Evolutionary conservation across 176 grass and related monocot species (phyloP), one percentile per base, ranked within the genome.

Genomic region (Triticum timopheevii): DNA sequence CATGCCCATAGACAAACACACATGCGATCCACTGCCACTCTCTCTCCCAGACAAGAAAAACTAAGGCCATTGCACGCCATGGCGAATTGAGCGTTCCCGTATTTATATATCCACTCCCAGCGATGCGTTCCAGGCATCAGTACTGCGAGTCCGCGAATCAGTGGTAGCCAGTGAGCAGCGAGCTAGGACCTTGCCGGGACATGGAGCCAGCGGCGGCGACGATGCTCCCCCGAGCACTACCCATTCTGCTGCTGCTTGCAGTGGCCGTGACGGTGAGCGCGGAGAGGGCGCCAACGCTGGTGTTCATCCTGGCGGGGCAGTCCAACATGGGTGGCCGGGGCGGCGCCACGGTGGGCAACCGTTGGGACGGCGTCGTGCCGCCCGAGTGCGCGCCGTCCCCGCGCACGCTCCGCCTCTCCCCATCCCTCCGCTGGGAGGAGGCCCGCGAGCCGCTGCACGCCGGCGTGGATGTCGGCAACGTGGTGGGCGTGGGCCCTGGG

Each of bases 311-410:
- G 0, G 93, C 88, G 0, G 90, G 93, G 6, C 90, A 93, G 88
- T 93, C 90, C 52, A 95, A 95, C 93, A 95, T 95, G 90, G 93
- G 87, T 17, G 93, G 93, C 4, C 88, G 91, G 23, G 93, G 88
- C 62, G 93, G 93, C 84, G 93, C 87, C 52, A 44, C 45, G 13
- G 28, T 0, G 2, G 64, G 74, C 39, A 5, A 7, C 7, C 65
- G 3, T 6, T 91, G 93, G 93, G 88, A 95, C 86, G 64, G 84
- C 44, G 75, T 78, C 1, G 88, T 95, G 1, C 93, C 93, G 15
- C 86, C 79, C 2, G 56, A 89, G 16, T 90, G 93, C 88, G 35
- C 79, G 1, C 81, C 88, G 1, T 90, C 76, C 8, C 88, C 85
- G 6, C 81, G 79, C 73, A 50, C 92, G 83, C 82, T 87, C 52